Conservation (phyloP, 495 filamentous ascomycete species). For the Arthonia radiata region DNA sequence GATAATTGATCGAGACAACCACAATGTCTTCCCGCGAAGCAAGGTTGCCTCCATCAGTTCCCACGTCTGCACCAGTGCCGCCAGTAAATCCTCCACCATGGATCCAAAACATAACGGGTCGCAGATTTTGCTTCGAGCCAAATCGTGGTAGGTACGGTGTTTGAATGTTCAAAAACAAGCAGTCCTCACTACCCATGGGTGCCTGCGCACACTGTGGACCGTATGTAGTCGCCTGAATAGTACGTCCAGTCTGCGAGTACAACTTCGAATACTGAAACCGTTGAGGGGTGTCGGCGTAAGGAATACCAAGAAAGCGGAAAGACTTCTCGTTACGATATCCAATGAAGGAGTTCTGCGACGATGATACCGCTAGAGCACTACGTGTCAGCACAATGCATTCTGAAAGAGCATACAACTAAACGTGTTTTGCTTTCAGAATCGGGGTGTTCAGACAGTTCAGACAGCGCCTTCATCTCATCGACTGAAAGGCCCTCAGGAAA, state of each 20-base stretch:
- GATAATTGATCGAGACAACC: slow-evolving; percentile 13
- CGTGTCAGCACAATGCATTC: too few species aligned
- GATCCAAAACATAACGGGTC: slow-evolving; percentile 23
- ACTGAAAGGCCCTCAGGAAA: too few species aligned
- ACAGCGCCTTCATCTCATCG: too few species aligned
- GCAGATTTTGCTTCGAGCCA: slow-evolving; percentile 9
- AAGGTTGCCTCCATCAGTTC: slow-evolving; percentile 15
- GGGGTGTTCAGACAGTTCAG: too few species aligned
- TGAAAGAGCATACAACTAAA: too few species aligned
- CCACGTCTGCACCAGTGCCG: slow-evolving; percentile 15
- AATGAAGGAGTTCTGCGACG: slow-evolving; percentile 14
- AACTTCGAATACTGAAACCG: slow-evolving; percentile 21
- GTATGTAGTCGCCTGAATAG: slow-evolving; percentile 19
- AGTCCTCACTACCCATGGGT: too few species aligned
- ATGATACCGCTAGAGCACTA: slow-evolving; percentile 12
- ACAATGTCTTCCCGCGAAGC: slow-evolving; percentile 13
- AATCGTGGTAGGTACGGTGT: slow-evolving; percentile 17
- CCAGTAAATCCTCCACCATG: slow-evolving; percentile 22
- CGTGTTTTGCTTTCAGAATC: too few species aligned
- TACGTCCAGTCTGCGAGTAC: slow-evolving; percentile 18
- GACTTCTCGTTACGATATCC: slow-evolving; percentile 27
- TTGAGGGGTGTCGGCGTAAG: slow-evolving; percentile 21
- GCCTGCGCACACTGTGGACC: slow-evolving; percentile 21
- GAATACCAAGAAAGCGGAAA: slow-evolving; percentile 27
- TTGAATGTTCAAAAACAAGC: slow-evolving; percentile 20